A percentile compares a stretch with the other conserved stretches of the same genome.
These are phyloP conservation scores for Coemansia sp. DNA, from an alignment of 192 early-diverging fungal species.

Conservation along the genomic window DNA sequence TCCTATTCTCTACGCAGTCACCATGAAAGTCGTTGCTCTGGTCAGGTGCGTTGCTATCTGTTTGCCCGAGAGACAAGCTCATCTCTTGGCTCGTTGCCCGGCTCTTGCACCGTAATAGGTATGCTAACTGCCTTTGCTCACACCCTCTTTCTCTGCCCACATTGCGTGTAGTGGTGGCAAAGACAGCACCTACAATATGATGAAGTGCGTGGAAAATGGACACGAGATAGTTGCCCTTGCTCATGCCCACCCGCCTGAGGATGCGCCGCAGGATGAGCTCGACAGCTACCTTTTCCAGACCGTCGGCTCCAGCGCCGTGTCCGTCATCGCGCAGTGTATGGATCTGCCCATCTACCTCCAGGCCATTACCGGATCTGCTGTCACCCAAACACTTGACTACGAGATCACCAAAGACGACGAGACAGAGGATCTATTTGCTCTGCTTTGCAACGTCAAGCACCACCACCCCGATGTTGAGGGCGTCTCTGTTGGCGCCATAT, in stretches of 20 bases:
- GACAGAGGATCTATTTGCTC: constrained; percentile 84
- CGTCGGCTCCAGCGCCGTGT: constrained; percentile 88
- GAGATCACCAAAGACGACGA: constrained; percentile 70
- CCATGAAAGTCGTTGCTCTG: constrained; percentile 46
- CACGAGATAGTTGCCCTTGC: constrained; percentile 92
- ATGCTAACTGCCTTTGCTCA: no score
- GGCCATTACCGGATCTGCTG: constrained; percentile 66
- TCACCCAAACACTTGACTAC: constrained; percentile 68
- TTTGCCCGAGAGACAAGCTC: neutral
- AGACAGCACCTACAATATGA: constrained; percentile 92
- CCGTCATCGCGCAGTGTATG: constrained; percentile 78
- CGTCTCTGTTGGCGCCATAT: constrained; percentile 90
- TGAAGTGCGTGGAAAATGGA: constrained; percentile 90
- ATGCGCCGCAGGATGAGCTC: constrained; percentile 72
- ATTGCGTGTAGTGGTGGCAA: constrained; percentile 78
- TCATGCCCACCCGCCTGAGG: constrained; percentile 76
- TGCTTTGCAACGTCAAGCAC: constrained; percentile 67
- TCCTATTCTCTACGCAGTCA: neutral
- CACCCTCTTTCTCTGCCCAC: neutral
- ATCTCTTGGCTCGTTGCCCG: no score
- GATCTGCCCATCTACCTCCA: constrained; percentile 76
- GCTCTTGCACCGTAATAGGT: no score
- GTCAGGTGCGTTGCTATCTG: constrained; percentile 13
- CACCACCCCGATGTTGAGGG: constrained; percentile 75
- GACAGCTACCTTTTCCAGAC: constrained; percentile 98